These are phyloP conservation scores for Oemleria cerasiformis DNA, from an alignment of 306 rosid species.

Conservation along the genomic window DNA sequence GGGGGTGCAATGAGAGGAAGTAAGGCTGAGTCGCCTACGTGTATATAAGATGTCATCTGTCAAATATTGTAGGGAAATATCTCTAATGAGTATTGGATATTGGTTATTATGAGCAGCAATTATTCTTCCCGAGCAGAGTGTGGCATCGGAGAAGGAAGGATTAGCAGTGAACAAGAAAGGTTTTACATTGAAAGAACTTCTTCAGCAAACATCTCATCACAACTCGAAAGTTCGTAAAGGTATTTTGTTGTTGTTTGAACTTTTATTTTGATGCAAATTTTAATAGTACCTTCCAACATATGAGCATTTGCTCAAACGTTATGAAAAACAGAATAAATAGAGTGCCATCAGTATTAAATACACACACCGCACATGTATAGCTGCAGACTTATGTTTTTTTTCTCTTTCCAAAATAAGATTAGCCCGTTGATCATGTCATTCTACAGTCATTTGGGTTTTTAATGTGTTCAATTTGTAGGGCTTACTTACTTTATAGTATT, in stretches of 20 bases:
- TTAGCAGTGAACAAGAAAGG: slow-evolving; percentile 86
- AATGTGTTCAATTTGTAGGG: not conserved
- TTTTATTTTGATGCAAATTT: not conserved
- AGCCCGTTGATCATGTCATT: not conserved
- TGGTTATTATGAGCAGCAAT: slow-evolving; percentile 55
- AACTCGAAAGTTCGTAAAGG: slow-evolving; percentile 88
- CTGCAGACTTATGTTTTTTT: too few species aligned
- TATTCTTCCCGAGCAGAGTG: slow-evolving; percentile 84
- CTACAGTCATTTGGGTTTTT: not conserved
- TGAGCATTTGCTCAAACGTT: not conserved
- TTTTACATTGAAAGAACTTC: slow-evolving; percentile 87
- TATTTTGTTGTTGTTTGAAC: slow-evolving; percentile 25
- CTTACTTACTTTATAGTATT: not conserved
- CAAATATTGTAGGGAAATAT: slow-evolving; percentile 1
- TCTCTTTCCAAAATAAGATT: not conserved
- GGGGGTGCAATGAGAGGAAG: not conserved
- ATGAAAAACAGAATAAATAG: too few species aligned
- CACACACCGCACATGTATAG: too few species aligned
- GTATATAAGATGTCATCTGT: not conserved
- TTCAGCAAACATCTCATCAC: slow-evolving; percentile 85
- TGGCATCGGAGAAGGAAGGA: slow-evolving; percentile 81
- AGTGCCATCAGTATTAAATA: too few species aligned
- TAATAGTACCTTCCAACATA: not conserved
- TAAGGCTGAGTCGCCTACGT: not conserved
- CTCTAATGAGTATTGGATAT: slow-evolving; percentile 13